Evolutionary conservation across 371 early-diverging fungal species (phyloP), one percentile per base, ranked within the genome.

Genomic region (Mucor irregularis): DNA sequence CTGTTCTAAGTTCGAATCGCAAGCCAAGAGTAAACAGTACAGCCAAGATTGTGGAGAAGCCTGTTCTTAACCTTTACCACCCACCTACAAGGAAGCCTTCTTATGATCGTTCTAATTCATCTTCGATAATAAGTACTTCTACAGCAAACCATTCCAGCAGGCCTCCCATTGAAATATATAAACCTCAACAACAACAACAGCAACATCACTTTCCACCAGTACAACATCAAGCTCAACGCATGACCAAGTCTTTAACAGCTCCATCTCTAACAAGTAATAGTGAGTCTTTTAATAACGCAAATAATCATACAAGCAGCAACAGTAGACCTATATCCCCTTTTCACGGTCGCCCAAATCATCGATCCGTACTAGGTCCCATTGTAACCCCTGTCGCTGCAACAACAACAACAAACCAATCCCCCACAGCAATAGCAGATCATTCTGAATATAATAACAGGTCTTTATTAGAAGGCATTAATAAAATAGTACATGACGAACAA

Each of bases 1-100:
- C n/a, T n/a, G n/a, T n/a, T n/a, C n/a, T n/a, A n/a, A n/a, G n/a
- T n/a, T n/a, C n/a, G n/a, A n/a, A n/a, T 16, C 33, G 65, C 10
- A 65, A 59, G 34, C 56, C 60, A 22, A 42, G 45, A 52, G 56
- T 60, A 21, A 42, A 42, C 42, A 42, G 42, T 13, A 25, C 56
- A 4, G n/a, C 35, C 10, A 38, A 49, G 3, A 51, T 37, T 22
- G n/a, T 26, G 22, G 53, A 60, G 24, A 63, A 62, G 16, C 63
- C 67, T 6, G 19, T 31, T 4, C 49, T 67, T 14, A 62, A 63
- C n/a, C n/a, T 67, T 37, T 59, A 63, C 43, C 64, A 67, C 25
- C 68, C 64, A 21, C 63, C 64, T 19, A 24, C 49, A 21, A 38
- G 58, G 31, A 59, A 58, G 25, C 47, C 56, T 11, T 63, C 64